Evolutionary conservation across 306 rosid genomes (phyloP), one percentile per base, ranked within the genome.

Genomic region (Argentina anserina): DNA sequence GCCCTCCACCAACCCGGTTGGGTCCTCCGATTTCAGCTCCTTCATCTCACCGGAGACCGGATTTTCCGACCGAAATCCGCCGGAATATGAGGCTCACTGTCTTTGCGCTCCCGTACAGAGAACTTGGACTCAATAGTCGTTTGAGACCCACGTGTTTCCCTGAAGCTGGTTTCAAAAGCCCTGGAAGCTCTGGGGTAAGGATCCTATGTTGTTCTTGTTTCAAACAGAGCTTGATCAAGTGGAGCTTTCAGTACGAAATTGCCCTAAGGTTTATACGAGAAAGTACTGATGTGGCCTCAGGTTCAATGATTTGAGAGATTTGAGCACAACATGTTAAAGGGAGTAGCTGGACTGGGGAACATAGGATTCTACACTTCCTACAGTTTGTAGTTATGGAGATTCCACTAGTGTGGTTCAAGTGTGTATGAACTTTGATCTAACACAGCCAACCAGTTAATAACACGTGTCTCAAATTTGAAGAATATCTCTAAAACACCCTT

Each of bases 1-100:
- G 40, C 79, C 81, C 81, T 87, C 75, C 72, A 84, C 82, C 96
- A 96, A 89, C 67, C 92, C 97, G 14, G 82, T 78, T 37, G 97
- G 95, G 20, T 75, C 84, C 37, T 84, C 84, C 25, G 90, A 52
- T 73, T 79, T 58, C 3, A 69, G 65, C 62, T 82, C 81, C 65
- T 62, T 79, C 98, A 91, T 94, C 45, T 23, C 74, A 42, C 76
- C 70, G 53, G 45, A 26, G 43, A 12, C 65, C n/a, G 45, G 10
- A 9, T 25, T 74, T 15, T 65, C 73, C 83, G 70, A 69, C 67
- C 6, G n/a, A 56, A 43, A 47, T 25, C 80, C 76, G 40, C 55
- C 77, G 69, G 70, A 26, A 40, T 46, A 29, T n/a, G 65, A 63
- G 65, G 75, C 36, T 14, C 46, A 10, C 53, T 15, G 29, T 52